Evolutionary conservation across 257 asterid genomes (phyloP).

Genomic region (Solanum medicagineum): DNA sequence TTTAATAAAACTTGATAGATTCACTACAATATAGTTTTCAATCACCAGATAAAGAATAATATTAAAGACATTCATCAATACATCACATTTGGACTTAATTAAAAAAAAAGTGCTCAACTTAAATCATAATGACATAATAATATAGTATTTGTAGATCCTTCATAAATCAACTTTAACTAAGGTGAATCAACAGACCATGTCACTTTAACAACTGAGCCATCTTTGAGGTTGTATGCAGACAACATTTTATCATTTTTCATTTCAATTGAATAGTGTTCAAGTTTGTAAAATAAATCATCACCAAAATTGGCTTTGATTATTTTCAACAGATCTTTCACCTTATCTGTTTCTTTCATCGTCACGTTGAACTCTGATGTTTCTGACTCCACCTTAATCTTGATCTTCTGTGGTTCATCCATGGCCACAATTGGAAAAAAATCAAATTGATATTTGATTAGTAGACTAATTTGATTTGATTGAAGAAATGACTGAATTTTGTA

Average conservation of each 20-base stretch:
- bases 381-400: background rate
- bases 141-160: background rate
- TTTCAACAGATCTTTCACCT: background rate
- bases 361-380: background rate
- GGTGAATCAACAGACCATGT: background rate
- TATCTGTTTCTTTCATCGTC: background rate
- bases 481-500: background rate
- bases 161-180: background rate
- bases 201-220: background rate
- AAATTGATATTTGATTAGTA: background rate
- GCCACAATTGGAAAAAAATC: background rate
- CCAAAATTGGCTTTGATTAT: background rate
- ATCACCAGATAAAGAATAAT: background rate
- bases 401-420: background rate
- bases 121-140: background rate
- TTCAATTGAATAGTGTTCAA: background rate
- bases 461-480: background rate
- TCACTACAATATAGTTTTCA: background rate
- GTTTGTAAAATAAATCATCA: background rate
- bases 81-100: background rate
- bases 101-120: background rate
- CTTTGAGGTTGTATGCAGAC: background rate
- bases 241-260: background rate
- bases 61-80: background rate
- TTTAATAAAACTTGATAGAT: background rate